Evolutionary conservation across 2,329 filamentous ascomycete species (phyloP).

Genomic region (Colletotrichum theobromicola): DNA sequence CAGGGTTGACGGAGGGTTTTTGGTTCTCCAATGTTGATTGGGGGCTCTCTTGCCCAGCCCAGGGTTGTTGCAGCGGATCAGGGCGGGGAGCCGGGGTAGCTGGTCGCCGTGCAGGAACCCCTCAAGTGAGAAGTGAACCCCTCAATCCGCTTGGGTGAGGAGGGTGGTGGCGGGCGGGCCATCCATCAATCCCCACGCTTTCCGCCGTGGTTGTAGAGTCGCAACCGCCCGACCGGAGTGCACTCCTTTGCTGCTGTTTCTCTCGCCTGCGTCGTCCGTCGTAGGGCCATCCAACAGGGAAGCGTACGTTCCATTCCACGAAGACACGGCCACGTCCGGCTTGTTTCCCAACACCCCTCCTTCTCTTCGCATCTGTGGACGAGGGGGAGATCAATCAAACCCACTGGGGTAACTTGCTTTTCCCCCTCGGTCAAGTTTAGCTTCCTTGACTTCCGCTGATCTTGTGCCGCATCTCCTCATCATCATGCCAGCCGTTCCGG

Average conservation of each 20-base stretch:
- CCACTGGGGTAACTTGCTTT: not conserved
- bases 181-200: not conserved
- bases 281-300: not conserved
- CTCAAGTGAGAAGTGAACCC: not conserved
- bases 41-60: not conserved
- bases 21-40: not conserved
- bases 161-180: not conserved
- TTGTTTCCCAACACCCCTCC: conserved; percentile 13
- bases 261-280: not conserved
- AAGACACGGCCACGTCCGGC: not conserved
- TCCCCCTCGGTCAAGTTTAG: not conserved
- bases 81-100: conserved; percentile 5
- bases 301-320: not conserved
- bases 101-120: conserved; percentile 12
- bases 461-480: conserved; percentile 18
- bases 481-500: conserved; percentile 5
- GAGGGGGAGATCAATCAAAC: not conserved
- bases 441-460: conserved; percentile 1
- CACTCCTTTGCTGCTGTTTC: not conserved
- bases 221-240: not conserved
- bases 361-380: not conserved
- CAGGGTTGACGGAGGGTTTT: not conserved
- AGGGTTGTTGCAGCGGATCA: conserved; percentile 6
- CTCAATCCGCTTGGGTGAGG: not conserved
- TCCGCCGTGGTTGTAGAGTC: not conserved